A percentile compares a stretch with the other conserved stretches of the same genome.
Evolutionary conservation across 768 basidiomycete species (phyloP).

Genomic region (Lactifluus echinatus): DNA sequence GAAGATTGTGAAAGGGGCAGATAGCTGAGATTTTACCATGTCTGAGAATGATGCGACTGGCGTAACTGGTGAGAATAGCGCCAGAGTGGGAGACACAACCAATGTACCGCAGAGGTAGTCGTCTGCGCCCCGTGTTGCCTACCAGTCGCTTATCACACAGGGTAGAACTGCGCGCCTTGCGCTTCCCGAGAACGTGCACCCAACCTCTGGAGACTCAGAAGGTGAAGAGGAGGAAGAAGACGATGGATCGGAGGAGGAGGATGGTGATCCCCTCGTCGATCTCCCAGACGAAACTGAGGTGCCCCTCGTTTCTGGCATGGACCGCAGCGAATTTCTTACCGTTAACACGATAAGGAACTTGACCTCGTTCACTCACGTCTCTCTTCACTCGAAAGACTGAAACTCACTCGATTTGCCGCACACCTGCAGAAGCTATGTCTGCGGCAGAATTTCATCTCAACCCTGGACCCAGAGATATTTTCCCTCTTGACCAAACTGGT

Average conservation of each 20-base stretch:
- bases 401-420: conserved; percentile 60
- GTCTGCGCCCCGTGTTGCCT: background rate
- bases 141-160: background rate
- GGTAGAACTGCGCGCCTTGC: conserved; percentile 18
- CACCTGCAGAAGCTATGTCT: conserved; percentile 70
- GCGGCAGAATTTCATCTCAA: conserved; percentile 74
- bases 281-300: conserved; percentile 85
- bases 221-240: conserved; percentile 46
- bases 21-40: conserved; percentile 9
- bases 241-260: conserved; percentile 24
- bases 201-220: conserved; percentile 31
- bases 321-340: background rate
- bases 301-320: conserved; percentile 21
- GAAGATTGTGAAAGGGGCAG: background rate
- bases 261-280: conserved; percentile 57
- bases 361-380: conserved; percentile 79
- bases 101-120: conserved; percentile 4
- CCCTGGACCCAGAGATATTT: conserved; percentile 67
- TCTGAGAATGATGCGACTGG: background rate
- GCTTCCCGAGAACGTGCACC: conserved; percentile 8
- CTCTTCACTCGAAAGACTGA: conserved; percentile 55
- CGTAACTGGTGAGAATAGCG: background rate
- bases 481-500: conserved; percentile 57
- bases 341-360: conserved; percentile 52
- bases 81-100: background rate